A percentile compares a stretch with the other conserved stretches of the same genome.
phyloP scores from a whole-genome alignment of 1,139 yeast species.

The Suhomyces bribrorum region DNA sequence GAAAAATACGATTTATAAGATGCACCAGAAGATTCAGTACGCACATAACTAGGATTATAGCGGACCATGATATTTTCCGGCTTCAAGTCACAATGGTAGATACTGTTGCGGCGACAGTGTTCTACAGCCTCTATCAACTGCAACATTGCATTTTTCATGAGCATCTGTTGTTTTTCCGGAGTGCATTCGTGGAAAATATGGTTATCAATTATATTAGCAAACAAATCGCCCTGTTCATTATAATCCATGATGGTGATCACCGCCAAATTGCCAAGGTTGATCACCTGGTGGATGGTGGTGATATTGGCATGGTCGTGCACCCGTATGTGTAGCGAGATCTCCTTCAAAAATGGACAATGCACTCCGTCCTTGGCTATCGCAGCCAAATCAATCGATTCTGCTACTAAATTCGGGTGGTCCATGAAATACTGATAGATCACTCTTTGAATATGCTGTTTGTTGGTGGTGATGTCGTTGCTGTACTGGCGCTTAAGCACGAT shows the following conservation, averaged over 20 bases:
- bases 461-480: conserved; percentile 27
- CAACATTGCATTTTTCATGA: conserved; percentile 70
- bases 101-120: conserved; percentile 64
- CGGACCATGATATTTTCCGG: conserved; percentile 81
- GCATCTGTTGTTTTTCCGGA: conserved; percentile 34
- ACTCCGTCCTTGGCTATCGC: conserved; percentile 43
- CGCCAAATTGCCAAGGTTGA: conserved; percentile 53
- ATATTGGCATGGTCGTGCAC: conserved; percentile 81
- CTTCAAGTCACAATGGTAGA: conserved; percentile 87
- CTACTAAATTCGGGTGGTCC: conserved; percentile 17
- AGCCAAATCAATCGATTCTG: conserved; percentile 43
- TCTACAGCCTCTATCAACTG: conserved; percentile 74
- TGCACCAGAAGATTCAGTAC: conserved; percentile 15
- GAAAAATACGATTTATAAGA: background rate
- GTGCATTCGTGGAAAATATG: conserved; percentile 48
- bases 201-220: conserved; percentile 73
- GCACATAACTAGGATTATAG: conserved; percentile 31
- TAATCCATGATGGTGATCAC: conserved; percentile 81
- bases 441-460: conserved; percentile 35
- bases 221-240: conserved; percentile 79
- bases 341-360: conserved; percentile 55
- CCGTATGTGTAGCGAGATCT: conserved; percentile 68
- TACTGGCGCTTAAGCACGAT: conserved; percentile 56
- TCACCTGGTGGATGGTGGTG: conserved; percentile 72
- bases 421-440: conserved; percentile 33